A percentile compares a stretch with the other conserved stretches of the same genome.
Conservation (phyloP, 192 early-diverging fungal species). For the Coemansia sp. region DNA sequence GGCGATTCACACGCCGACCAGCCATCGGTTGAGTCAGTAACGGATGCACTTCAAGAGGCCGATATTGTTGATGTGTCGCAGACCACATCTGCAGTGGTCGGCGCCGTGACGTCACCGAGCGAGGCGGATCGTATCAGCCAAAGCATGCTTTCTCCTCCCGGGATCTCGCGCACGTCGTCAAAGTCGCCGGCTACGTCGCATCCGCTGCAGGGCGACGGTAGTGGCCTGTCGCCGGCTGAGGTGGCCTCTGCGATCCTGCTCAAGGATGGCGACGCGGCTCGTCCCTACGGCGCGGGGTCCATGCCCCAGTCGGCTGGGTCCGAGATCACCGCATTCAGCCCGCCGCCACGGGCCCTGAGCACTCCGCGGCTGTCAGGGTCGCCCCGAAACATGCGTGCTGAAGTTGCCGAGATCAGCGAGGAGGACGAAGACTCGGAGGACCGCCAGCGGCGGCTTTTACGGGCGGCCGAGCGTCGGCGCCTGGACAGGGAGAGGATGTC, state of each 20-base stretch:
- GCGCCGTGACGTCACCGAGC: neutral
- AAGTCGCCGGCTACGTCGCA: conserved; percentile 23
- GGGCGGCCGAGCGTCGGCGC: conserved; percentile 26
- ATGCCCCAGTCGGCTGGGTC: conserved; percentile 13
- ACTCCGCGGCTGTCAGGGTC: conserved; percentile 11
- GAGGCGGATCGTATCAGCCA: neutral
- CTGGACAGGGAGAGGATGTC: conserved; percentile 28
- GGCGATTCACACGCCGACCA: conserved; percentile 1
- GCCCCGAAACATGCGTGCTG: neutral
- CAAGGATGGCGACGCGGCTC: conserved; percentile 12
- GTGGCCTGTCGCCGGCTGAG: conserved; percentile 4
- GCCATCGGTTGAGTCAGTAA: neutral
- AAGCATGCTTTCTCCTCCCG: neutral
- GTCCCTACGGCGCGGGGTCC: conserved; percentile 2
- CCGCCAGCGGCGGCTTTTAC: conserved; percentile 28
- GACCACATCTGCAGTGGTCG: neutral
- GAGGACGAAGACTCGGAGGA: conserved; percentile 23
- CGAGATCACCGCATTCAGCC: conserved; percentile 17
- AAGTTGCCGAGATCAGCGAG: conserved; percentile 17
- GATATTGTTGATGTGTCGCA: neutral
- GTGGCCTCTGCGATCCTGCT: conserved; percentile 10
- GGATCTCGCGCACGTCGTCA: conserved; percentile 11
- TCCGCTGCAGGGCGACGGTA: conserved; percentile 7
- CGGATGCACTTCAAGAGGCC: conserved; percentile 4
- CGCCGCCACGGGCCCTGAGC: neutral